These are phyloP conservation scores for Physcomitrellopsis africana DNA, from an alignment of 225 moss, liverwort and hornwort species.

Conservation along the genomic window DNA sequence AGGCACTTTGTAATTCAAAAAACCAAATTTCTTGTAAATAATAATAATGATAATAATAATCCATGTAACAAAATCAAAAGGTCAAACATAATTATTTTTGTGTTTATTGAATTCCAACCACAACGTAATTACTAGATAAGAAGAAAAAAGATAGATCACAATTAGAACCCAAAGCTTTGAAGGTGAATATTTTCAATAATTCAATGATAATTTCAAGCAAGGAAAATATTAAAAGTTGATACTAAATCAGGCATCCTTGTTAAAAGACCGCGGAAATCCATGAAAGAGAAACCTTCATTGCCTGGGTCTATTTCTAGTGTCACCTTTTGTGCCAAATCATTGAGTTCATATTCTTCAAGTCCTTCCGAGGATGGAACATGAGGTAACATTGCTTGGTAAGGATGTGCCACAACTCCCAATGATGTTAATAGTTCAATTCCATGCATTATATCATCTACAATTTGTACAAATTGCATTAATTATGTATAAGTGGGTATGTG, in stretches of 20 bases:
- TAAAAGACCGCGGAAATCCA: constrained; percentile 80
- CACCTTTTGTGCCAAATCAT: constrained; percentile 60
- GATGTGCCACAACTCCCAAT: constrained; percentile 60
- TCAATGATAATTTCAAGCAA: too few relatives aligned
- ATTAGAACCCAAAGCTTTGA: too few relatives aligned
- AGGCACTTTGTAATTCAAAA: too few relatives aligned
- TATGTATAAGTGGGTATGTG: too few relatives aligned
- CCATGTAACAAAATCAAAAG: too few relatives aligned
- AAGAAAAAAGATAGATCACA: too few relatives aligned
- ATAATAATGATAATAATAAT: too few relatives aligned
- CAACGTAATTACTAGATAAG: too few relatives aligned
- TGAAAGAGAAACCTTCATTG: constrained; percentile 69
- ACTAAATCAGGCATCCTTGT: constrained; percentile 90
- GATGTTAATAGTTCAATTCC: constrained; percentile 82
- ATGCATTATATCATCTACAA: constrained; percentile 72
- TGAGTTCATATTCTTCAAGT: constrained; percentile 66
- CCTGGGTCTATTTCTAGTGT: constrained; percentile 63
- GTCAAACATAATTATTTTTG: too few relatives aligned
- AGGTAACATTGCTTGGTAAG: constrained; percentile 51
- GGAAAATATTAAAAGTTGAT: constrained; percentile 67
- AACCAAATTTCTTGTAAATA: too few relatives aligned
- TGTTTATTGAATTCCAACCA: too few relatives aligned
- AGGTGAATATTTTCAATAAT: too few relatives aligned
- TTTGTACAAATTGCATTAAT: not conserved
- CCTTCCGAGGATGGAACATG: constrained; percentile 69